Conservation (phyloP, 1,284 basidiomycete genomes). For the Boletus semigastroideus region DNA sequence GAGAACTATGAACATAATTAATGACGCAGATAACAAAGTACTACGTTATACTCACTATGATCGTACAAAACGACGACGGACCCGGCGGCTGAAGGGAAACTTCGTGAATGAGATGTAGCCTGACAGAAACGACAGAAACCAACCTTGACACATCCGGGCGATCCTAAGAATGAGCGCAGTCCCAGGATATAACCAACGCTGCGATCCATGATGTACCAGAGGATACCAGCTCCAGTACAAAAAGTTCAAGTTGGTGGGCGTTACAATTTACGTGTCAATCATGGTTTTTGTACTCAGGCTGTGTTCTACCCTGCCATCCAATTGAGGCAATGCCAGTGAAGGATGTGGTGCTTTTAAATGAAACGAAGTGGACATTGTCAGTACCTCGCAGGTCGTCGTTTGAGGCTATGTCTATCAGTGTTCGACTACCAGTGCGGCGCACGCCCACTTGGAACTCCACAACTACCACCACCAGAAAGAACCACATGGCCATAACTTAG, state of each 20-base stretch:
- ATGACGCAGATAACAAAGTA: not conserved
- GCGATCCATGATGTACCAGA: not conserved
- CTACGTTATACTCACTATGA: not conserved
- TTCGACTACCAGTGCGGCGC: too few species aligned
- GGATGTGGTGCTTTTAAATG: too few species aligned
- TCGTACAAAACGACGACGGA: slow-evolving; percentile 4
- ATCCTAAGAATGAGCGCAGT: not conserved
- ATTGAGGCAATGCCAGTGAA: too few species aligned
- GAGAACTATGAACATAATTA: slow-evolving; percentile 3
- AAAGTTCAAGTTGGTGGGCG: not conserved
- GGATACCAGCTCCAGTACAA: not conserved
- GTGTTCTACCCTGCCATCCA: too few species aligned
- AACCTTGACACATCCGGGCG: slow-evolving; percentile 3
- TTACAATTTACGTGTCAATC: too few species aligned
- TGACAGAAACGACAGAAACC: not conserved
- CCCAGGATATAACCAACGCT: not conserved
- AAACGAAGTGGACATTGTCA: too few species aligned
- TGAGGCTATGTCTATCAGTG: too few species aligned
- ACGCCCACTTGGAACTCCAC: too few species aligned
- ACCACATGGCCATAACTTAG: too few species aligned
- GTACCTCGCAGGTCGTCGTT: too few species aligned
- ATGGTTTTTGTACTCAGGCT: too few species aligned
- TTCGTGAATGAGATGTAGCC: not conserved
- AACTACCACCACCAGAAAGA: too few species aligned
- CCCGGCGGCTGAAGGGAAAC: not conserved